phyloP scores from a whole-genome alignment of 2,329 filamentous ascomycete species.

The Botrytis paeoniae region DNA sequence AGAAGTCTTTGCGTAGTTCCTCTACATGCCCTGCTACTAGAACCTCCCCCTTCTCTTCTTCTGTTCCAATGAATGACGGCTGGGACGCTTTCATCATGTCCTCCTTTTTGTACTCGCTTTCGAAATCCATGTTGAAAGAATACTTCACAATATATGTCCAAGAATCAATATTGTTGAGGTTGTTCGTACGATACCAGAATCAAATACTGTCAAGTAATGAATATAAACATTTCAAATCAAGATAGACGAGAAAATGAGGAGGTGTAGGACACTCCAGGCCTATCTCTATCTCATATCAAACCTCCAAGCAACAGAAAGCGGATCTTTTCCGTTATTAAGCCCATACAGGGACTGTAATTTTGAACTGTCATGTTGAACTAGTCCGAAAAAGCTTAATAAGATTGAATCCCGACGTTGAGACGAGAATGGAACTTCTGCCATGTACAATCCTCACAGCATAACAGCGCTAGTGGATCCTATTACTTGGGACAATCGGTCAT shows the following conservation, averaged over 20 bases:
- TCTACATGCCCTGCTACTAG: constrained; percentile 16
- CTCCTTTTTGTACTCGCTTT: neutral
- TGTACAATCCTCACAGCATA: neutral
- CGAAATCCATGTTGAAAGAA: neutral
- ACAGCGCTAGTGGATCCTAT: neutral
- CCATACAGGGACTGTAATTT: neutral
- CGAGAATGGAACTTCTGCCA: neutral
- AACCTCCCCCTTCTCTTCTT: neutral
- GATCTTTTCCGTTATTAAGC: neutral
- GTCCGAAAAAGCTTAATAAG: neutral
- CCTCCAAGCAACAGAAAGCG: neutral
- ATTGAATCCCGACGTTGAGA: neutral
- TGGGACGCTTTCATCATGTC: neutral
- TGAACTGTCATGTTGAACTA: neutral
- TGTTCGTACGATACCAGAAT: neutral
- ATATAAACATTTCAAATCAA: neutral
- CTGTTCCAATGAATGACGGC: neutral
- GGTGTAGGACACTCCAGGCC: neutral
- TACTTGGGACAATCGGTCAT: neutral
- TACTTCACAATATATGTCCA: neutral
- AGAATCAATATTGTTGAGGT: neutral
- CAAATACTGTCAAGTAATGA: neutral
- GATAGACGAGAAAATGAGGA: neutral
- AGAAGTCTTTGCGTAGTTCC: constrained; percentile 39
- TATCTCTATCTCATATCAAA: neutral